Evolutionary conservation across 1,284 basidiomycete species (phyloP), one percentile per base, ranked within the genome.

Genomic region (Schizophyllum commune): DNA sequence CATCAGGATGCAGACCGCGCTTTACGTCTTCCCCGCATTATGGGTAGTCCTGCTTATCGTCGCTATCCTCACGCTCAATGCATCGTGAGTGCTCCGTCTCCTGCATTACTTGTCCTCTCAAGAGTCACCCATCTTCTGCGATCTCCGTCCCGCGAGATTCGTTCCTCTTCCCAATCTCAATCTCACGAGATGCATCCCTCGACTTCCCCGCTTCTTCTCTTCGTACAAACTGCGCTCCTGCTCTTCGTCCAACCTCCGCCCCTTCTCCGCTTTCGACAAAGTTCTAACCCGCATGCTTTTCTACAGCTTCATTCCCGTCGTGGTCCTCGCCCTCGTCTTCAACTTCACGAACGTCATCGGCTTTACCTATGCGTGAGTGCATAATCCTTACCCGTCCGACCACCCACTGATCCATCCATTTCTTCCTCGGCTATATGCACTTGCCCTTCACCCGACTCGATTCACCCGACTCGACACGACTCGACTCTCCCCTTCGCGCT

Each of bases 301-400:
- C 15, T 52, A 54, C 57, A 91, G 90, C 5, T 94, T 92, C 73
- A 79, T 95, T 62, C 94, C 94, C 15, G 95, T 96, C 66, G 91
- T 96, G 58, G 72, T 88, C 56, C 84, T 96, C 52, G 94, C 94
- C 4, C 80, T 96, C 59, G 89, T 96, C 47, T 96, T 96, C 82
- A 96, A 96, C 73, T 71, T 94, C 60, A 94, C 92, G 34, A 97
- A 97, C 68, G 90, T 88, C 21, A 79, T 97, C 61, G 95, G 94
- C 7, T 96, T 96, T 77, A 96, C 93, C 64, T 96, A 92, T 70
- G 94, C 89, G 88, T 90, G 72, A 69, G 88, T 79, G 22, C 58
- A 21, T 62, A 47, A 62, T 61, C 54, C 27, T 57, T 33, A 52
- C 52, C 58, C 20, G 52, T 53, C 62, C 51, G n/a, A 17, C 58